Evolutionary conservation across 306 rosid genomes (phyloP).

Genomic region (Vachellia pachyceras): DNA sequence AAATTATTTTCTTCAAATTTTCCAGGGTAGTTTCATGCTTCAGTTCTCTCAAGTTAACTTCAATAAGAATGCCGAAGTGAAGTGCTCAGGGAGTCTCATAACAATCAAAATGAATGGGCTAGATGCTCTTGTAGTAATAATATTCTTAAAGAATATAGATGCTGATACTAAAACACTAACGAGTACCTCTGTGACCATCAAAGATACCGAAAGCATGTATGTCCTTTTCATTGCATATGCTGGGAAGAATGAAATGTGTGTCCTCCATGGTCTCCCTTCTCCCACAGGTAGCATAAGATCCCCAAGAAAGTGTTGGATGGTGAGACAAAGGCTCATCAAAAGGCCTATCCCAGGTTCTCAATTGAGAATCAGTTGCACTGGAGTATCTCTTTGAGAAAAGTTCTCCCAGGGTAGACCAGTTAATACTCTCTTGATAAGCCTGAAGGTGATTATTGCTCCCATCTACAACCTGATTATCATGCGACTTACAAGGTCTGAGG

Average conservation of each 20-base stretch:
- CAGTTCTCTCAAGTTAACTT: background rate
- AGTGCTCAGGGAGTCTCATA: background rate
- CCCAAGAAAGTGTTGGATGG: conserved; percentile 78
- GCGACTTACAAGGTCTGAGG: conserved; percentile 36
- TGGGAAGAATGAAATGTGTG: conserved; percentile 79
- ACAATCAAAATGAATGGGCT: background rate
- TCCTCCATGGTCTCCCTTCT: conserved; percentile 98
- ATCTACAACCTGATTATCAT: conserved; percentile 43
- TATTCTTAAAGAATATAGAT: background rate
- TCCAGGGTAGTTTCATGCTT: background rate
- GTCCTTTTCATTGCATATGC: conserved; percentile 60
- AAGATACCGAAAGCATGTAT: conserved; percentile 82
- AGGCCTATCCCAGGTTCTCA: conserved; percentile 50
- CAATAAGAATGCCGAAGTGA: background rate
- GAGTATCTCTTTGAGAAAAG: conserved; percentile 50
- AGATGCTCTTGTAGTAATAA: background rate
- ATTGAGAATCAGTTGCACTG: conserved; percentile 46
- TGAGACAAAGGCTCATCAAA: conserved; percentile 50
- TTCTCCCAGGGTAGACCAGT: conserved; percentile 80
- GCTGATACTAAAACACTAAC: conserved; percentile 17
- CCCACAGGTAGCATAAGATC: conserved; percentile 92
- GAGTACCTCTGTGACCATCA: conserved; percentile 92
- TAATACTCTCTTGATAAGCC: conserved; percentile 63
- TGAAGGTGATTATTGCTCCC: conserved; percentile 37
- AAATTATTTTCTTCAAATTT: background rate